Evolutionary conservation across 2,329 filamentous ascomycete species (phyloP), one percentile per base, ranked within the genome.

Genomic region (Cladosporium cucumerinum): DNA sequence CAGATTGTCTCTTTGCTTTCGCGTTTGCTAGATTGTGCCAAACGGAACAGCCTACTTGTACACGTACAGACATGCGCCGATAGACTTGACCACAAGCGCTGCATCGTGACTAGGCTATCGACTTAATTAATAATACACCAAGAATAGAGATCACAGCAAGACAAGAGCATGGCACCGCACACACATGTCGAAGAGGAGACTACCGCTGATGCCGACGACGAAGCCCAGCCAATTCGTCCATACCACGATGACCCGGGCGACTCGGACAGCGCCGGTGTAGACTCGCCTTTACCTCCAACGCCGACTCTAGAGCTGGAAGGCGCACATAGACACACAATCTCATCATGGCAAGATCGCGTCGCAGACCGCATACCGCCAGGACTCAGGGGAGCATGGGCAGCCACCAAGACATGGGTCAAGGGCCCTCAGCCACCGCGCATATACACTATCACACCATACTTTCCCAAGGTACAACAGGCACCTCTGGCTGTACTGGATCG

Each of bases 391-490:
- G 72, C 72, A 57, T 81, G 78, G 76, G 68, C 62, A 25, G 72
- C 70, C 5, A 74, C 75, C 5, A 75, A 74, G 64, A 82, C 30
- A 70, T 84, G 82, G 82, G 76, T 80, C 14, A 79, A 80, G 68
- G 82, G 82, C 0, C 82, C 82, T 0, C 73, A 81, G 63, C 81
- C 82, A 10, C 78, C 82, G 18, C 74, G 81, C 32, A 78, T 78
- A 39, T 84, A 79, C 77, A 79, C 74, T 61, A 84, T 84, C 52
- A 75, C 69, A 1, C 81, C 82, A 0, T 73, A 91, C 63, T 85
- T 93, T 60, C 89, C 90, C 1, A 73, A 73, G 14, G 75, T 92
- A 14, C 91, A 95, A 74, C 83, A 86, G 67, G 85, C 85, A 34
- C 91, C 91, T 1, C 79, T 91, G 66, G 77, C 78, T 52, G 77